Evolutionary conservation across 345 rosid genomes (phyloP).

Genomic region (Eucalyptus pauciflora): DNA sequence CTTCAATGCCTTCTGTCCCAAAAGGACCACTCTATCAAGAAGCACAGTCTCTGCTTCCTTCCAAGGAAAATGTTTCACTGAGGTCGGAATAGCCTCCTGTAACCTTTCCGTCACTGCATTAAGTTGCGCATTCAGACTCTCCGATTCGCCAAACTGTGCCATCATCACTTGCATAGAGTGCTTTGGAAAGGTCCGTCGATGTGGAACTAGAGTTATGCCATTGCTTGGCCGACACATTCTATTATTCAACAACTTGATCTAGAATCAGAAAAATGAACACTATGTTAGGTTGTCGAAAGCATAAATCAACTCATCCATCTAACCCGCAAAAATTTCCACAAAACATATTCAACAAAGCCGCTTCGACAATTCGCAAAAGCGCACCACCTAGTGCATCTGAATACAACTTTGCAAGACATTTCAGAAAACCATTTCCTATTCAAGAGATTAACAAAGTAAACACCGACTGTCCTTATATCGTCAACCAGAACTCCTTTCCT

Average conservation of each 20-base stretch:
- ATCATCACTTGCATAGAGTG: conserved; percentile 2
- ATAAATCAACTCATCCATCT: not conserved
- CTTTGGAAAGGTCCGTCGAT: not conserved
- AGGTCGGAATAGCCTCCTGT: conserved; percentile 11
- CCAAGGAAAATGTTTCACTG: conserved; percentile 35
- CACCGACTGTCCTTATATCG: not conserved
- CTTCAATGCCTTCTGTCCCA: conserved; percentile 21
- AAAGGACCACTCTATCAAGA: conserved; percentile 1
- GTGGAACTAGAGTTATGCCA: not conserved
- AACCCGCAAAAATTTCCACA: not conserved
- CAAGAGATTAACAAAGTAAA: not conserved
- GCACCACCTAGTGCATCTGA: not conserved
- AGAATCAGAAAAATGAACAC: not conserved
- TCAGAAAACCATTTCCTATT: not conserved
- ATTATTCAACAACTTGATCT: conserved; percentile 13
- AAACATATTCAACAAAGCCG: not conserved
- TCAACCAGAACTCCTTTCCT: not conserved
- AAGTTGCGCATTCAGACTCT: conserved; percentile 7
- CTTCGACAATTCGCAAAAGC: not conserved
- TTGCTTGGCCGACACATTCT: not conserved
- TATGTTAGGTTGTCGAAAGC: not conserved
- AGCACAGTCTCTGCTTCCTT: conserved; percentile 14
- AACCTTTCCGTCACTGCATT: conserved; percentile 7
- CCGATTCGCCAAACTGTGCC: conserved; percentile 17
- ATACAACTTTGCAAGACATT: not conserved